phyloP scores from a whole-genome alignment of 2,329 filamentous ascomycete genomes.

The Trichoderma sp. region DNA sequence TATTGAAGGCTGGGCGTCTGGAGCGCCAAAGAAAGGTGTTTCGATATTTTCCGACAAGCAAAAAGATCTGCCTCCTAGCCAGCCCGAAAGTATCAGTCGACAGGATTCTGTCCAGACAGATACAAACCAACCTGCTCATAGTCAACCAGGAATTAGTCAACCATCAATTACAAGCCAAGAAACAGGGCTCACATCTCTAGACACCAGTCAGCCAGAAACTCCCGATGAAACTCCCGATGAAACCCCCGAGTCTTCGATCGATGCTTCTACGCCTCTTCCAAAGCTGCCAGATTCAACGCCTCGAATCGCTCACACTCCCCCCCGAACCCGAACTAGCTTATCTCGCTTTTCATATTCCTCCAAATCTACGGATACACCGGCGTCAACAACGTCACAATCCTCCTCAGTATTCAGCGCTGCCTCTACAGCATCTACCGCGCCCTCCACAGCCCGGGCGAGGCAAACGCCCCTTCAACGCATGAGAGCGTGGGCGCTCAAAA shows the following conservation, averaged over 20 bases:
- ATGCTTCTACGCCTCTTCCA: constrained; percentile 32
- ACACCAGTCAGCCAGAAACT: constrained; percentile 27
- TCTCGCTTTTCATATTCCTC: constrained; percentile 37
- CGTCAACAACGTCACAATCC: constrained; percentile 34
- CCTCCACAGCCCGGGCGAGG: constrained; percentile 43
- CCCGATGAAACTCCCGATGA: no score
- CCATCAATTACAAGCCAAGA: constrained; percentile 18
- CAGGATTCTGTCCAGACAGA: not conserved
- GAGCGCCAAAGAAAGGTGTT: constrained; percentile 34
- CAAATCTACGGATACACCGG: constrained; percentile 32
- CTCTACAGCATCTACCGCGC: constrained; percentile 38
- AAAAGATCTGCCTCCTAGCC: constrained; percentile 19
- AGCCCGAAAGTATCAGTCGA: not conserved
- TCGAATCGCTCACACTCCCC: constrained; percentile 30
- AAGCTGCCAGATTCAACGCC: constrained; percentile 23
- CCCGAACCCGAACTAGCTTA: constrained; percentile 32
- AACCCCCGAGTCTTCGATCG: constrained; percentile 26
- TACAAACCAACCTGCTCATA: not conserved
- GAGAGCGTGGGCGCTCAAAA: constrained; percentile 42
- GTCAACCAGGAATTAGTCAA: constrained; percentile 10
- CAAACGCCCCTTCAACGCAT: constrained; percentile 55
- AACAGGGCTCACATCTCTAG: constrained; percentile 17
- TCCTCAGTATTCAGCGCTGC: constrained; percentile 38
- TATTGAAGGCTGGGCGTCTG: constrained; percentile 46
- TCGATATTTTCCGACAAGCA: constrained; percentile 46